phyloP scores from a whole-genome alignment of 257 asterid genomes.

The Fraxinus pennsylvanica region DNA sequence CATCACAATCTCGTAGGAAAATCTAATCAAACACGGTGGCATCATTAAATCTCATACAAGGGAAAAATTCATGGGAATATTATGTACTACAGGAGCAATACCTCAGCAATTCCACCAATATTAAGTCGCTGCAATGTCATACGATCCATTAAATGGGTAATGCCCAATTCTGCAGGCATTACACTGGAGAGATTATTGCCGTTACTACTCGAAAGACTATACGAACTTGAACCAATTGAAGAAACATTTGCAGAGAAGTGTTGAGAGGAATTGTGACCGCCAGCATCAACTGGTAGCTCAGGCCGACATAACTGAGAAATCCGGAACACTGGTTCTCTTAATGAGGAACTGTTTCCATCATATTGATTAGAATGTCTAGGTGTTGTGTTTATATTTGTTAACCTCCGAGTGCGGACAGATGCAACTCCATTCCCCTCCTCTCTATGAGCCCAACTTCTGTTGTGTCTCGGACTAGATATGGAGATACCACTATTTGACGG shows the following conservation, averaged over 20 bases:
- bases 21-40: background rate
- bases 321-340: slow-evolving; percentile 28
- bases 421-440: slow-evolving; percentile 33
- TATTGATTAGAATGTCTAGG: slow-evolving; percentile 33
- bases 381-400: slow-evolving; percentile 36
- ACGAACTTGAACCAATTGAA: slow-evolving; percentile 49
- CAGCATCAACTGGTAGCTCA: slow-evolving; percentile 31
- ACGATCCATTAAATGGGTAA: slow-evolving; percentile 35
- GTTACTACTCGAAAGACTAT: slow-evolving; percentile 39
- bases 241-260: slow-evolving; percentile 38
- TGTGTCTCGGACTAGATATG: slow-evolving; percentile 36
- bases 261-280: slow-evolving; percentile 32
- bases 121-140: slow-evolving; percentile 45
- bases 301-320: slow-evolving; percentile 32
- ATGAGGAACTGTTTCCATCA: slow-evolving; percentile 35
- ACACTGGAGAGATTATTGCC: slow-evolving; percentile 32
- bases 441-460: slow-evolving; percentile 32
- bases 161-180: slow-evolving; percentile 36
- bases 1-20: slow-evolving; percentile 12
- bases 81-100: slow-evolving; percentile 28
- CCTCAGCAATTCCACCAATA: slow-evolving; percentile 71
- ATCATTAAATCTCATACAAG: background rate
- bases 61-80: background rate
- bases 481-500: slow-evolving; percentile 46
- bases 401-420: slow-evolving; percentile 43